Base-by-base conservation (phyloP, 257 asterid species). In the Nicotiana noctiflora region DNA sequence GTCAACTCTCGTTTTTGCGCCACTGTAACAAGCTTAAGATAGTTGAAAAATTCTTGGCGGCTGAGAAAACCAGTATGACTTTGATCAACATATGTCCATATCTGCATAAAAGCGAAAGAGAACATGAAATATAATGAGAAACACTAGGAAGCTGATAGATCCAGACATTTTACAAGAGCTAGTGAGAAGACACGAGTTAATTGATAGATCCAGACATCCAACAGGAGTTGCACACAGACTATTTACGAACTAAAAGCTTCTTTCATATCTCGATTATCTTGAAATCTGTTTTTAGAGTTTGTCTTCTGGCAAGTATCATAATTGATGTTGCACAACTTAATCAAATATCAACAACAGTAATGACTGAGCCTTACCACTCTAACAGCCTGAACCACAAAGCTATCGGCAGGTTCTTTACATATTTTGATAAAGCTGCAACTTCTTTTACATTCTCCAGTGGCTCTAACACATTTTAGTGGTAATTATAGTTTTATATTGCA, bases 1-100 rank as follows among this genome's bases (percentile, higher is more conserved):
- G 98, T 94, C 92, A 96, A 90, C 31, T 91, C 97, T 81, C 89
- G 85, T 82, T 91, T 93, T 85, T 96, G 99, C n/a, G 98, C 99
- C 44, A 95, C 99, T 14, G 99, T 95, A 75, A 92, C 97, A 83
- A 95, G 99, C 89, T 91, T 96, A 25, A 96, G 97, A 86, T 93
- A 97, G 83, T 94, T 92, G 86, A 89, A 96, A 91, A 96, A 96
- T 81, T 96, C 96, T 68, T 90, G 84, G 67, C 98, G 97, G 46
- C 97, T 97, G 46, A 96, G 97, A 86, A 84, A 96, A 81, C 97
- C 94, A 31, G 84, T 87, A 85, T 78, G 86, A 67, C 88, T 94
- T 83, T 89, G 97, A 90, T 96, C 98, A 53, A 97, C 93, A 85
- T 86, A 90, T 8, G 76, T 63, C 82, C 82, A 79, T 44, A 79